Conservation (phyloP, 495 filamentous ascomycete species). For the Lophium mytilinum region DNA sequence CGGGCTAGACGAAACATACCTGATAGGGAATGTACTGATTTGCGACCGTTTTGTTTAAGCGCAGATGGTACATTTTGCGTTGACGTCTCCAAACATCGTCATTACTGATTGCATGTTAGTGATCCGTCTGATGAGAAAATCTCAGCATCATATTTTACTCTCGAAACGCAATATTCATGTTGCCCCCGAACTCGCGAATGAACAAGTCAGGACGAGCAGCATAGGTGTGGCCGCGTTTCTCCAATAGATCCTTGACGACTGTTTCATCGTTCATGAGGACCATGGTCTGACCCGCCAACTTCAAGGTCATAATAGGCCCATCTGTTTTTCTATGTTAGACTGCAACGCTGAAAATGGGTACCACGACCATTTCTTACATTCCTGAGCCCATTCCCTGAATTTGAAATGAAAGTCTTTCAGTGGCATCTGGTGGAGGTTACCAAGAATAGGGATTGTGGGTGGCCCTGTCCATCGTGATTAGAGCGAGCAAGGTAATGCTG, state of each 20-base stretch:
- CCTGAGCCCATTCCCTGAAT: not conserved
- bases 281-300: not conserved
- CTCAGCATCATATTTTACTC: not conserved
- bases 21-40: not conserved
- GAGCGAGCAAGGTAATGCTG: not conserved
- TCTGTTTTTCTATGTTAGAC: not conserved
- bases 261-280: not conserved
- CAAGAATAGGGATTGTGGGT: not conserved
- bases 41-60: not conserved
- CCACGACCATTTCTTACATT: not conserved
- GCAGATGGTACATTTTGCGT: not conserved
- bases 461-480: not conserved
- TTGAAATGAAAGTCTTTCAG: constrained; percentile 1
- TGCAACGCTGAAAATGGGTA: too few species aligned
- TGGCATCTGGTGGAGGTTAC: not conserved
- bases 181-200: not conserved
- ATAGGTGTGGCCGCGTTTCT: not conserved
- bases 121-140: too few species aligned
- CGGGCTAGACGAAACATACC: not conserved
- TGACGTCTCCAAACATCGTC: not conserved
- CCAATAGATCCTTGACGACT: not conserved
- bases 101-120: constrained; percentile 1
- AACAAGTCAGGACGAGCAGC: not conserved
- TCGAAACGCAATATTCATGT: not conserved
- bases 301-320: not conserved